Evolutionary conservation across 495 filamentous ascomycete species (phyloP).

Genomic region (Elasticomyces elasticus): DNA sequence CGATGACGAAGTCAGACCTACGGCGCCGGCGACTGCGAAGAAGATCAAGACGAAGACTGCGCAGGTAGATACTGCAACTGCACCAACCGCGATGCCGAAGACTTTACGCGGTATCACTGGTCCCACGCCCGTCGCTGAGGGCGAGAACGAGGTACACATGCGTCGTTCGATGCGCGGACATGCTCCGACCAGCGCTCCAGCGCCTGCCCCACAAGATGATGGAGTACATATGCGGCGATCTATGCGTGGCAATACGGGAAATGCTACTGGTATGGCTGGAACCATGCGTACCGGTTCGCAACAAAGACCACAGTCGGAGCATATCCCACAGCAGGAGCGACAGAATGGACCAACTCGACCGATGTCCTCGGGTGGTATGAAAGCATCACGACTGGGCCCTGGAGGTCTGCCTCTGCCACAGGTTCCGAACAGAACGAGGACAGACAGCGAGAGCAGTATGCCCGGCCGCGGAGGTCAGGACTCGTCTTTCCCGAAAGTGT

Average conservation of each 20-base stretch:
- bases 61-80: neutral
- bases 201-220: neutral
- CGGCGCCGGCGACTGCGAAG: conserved; percentile 27
- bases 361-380: neutral
- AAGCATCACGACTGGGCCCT: neutral
- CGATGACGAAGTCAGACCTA: conserved; percentile 36
- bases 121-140: neutral
- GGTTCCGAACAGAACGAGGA: neutral
- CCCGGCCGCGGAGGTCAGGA: neutral
- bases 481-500: conserved; percentile 6
- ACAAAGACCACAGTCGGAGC: conserved; percentile 6
- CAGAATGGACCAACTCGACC: neutral
- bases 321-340: neutral
- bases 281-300: conserved; percentile 3
- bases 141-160: conserved; percentile 27
- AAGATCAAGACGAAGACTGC: conserved; percentile 37
- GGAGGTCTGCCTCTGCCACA: neutral
- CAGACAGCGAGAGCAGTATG: conserved; percentile 1
- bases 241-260: neutral
- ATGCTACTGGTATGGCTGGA: neutral
- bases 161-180: conserved; percentile 34
- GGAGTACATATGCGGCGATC: neutral
- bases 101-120: conserved; percentile 8
- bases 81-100: conserved; percentile 18
- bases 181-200: conserved; percentile 9